phyloP scores from a whole-genome alignment of 2,329 filamentous ascomycete species.

The Colletotrichum karsti region DNA sequence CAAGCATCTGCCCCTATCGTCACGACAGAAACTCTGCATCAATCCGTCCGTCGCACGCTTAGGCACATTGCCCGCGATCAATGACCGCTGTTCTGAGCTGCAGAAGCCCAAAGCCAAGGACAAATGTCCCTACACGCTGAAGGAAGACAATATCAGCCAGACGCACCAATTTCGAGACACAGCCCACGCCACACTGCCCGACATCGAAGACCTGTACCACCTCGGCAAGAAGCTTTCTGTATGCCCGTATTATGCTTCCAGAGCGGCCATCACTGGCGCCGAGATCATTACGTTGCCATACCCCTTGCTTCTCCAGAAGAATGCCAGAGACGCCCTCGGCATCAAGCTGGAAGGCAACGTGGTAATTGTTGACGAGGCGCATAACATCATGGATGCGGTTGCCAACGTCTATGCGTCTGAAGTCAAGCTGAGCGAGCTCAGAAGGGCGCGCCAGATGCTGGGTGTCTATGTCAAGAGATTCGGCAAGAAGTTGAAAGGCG shows the following conservation, averaged over 20 bases:
- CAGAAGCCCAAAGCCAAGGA: slow-evolving; percentile 77
- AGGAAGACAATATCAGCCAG: slow-evolving; percentile 75
- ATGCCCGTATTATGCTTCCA: slow-evolving; percentile 96
- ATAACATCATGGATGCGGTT: slow-evolving; percentile 97
- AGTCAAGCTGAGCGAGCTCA: slow-evolving; percentile 77
- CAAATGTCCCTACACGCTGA: slow-evolving; percentile 80
- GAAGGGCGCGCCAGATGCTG: slow-evolving; percentile 77
- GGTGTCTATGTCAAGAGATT: slow-evolving; percentile 87
- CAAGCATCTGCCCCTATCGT: slow-evolving; percentile 86
- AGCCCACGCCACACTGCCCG: slow-evolving; percentile 82
- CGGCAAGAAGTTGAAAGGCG: slow-evolving; percentile 86
- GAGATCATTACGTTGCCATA: slow-evolving; percentile 96
- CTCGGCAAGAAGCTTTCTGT: slow-evolving; percentile 82
- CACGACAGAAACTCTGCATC: slow-evolving; percentile 88
- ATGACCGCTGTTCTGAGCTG: slow-evolving; percentile 90
- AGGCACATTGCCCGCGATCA: slow-evolving; percentile 80
- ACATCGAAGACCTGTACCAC: slow-evolving; percentile 89
- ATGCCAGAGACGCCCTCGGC: slow-evolving; percentile 85
- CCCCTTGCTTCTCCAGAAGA: slow-evolving; percentile 86
- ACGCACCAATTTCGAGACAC: slow-evolving; percentile 87
- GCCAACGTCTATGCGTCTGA: slow-evolving; percentile 85
- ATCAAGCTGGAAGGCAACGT: slow-evolving; percentile 88
- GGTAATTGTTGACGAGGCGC: slow-evolving; percentile 96
- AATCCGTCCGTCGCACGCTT: slow-evolving; percentile 83
- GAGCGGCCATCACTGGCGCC: slow-evolving; percentile 80